Conservation (phyloP, 495 filamentous ascomycete genomes). For the Penicillium egyptiacum region DNA sequence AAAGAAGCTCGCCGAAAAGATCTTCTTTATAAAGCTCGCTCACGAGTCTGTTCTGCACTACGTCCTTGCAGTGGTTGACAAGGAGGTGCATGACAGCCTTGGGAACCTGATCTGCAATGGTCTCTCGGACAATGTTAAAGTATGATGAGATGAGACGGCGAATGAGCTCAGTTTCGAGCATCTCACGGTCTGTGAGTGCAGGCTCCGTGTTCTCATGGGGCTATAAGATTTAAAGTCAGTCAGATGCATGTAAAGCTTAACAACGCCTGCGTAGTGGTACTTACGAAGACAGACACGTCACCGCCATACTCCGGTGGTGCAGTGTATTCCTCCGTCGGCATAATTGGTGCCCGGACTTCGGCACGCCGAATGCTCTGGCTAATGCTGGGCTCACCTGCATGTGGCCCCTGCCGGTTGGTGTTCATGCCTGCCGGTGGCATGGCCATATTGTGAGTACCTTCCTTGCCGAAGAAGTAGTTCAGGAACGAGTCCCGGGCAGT, state of each 20-base stretch:
- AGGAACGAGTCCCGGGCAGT: constrained; percentile 81
- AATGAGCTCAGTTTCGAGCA: constrained; percentile 96
- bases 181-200: constrained; percentile 89
- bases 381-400: constrained; percentile 74
- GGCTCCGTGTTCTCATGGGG: constrained; percentile 59
- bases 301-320: constrained; percentile 44
- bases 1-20: constrained; percentile 89
- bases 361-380: constrained; percentile 78
- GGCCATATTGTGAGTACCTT: constrained; percentile 54
- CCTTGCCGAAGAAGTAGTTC: constrained; percentile 98
- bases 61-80: constrained; percentile 97
- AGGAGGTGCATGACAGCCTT: constrained; percentile 99
- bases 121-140: constrained; percentile 97
- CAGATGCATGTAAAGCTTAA: background rate
- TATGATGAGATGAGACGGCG: constrained; percentile 94
- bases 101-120: constrained; percentile 95
- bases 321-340: constrained; percentile 44
- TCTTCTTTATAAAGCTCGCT: constrained; percentile 93
- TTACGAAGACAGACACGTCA: constrained; percentile 60
- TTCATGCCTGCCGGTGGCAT: constrained; percentile 35
- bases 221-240: constrained; percentile 30
- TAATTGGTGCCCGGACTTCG: constrained; percentile 53
- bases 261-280: constrained; percentile 20
- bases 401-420: constrained; percentile 65
- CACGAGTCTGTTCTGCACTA: constrained; percentile 93